phyloP scores from a whole-genome alignment of 345 rosid species.

The Hibiscus mutabilis region DNA sequence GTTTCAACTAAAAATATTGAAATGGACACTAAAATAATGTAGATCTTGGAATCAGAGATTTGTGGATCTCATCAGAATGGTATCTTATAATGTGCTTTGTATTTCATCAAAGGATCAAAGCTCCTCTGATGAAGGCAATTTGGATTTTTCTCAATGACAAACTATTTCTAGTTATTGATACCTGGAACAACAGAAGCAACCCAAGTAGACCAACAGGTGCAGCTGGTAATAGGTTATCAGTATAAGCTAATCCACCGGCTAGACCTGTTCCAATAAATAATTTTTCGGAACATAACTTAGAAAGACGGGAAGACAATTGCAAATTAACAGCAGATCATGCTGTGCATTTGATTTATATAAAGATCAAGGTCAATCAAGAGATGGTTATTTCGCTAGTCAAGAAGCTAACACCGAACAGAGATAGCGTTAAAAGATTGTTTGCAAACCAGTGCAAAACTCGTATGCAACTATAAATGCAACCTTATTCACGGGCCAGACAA shows the following conservation, averaged over 20 bases:
- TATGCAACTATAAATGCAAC: not conserved
- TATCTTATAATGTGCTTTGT: not conserved
- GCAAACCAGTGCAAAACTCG: not conserved
- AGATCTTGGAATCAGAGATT: not conserved
- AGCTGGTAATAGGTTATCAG: slow-evolving; percentile 55
- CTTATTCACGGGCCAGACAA: not conserved
- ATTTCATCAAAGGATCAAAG: not conserved
- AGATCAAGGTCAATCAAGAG: not conserved
- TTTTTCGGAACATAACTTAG: not conserved
- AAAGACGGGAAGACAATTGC: not conserved
- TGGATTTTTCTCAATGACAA: not conserved
- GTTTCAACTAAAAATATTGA: not conserved
- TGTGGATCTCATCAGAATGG: not conserved
- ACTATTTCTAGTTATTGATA: slow-evolving; percentile 12
- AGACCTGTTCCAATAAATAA: slow-evolving; percentile 36
- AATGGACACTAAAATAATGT: not conserved
- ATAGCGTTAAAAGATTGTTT: not conserved
- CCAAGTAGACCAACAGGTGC: slow-evolving; percentile 67
- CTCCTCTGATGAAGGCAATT: not conserved
- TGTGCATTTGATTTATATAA: not conserved
- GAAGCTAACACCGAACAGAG: not conserved
- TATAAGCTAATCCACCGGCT: slow-evolving; percentile 55
- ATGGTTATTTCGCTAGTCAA: no score
- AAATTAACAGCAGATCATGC: not conserved
- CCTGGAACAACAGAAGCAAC: slow-evolving; percentile 66